Percentiles rank a stretch among this genome's conserved stretches.
Conservation (phyloP, 768 basidiomycete species). For the Lepiota subincarnata region DNA sequence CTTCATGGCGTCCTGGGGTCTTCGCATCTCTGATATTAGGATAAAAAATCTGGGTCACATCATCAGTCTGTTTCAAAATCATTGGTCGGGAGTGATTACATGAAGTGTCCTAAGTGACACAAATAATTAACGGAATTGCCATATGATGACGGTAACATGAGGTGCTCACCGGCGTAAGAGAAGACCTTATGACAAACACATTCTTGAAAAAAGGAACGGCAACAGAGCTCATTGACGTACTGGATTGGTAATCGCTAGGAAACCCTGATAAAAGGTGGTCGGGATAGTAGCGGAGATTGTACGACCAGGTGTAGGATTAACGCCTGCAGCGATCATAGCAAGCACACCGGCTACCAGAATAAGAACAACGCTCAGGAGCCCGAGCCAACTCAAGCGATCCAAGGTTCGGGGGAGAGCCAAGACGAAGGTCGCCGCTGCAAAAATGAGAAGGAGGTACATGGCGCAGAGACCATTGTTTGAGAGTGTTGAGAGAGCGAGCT, state of each 20-base stretch:
- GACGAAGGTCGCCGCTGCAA: slow-evolving; percentile 37
- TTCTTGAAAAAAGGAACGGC: background rate
- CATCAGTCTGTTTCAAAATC: too few species aligned
- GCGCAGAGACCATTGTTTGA: slow-evolving; percentile 47
- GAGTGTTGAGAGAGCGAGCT: slow-evolving; percentile 45
- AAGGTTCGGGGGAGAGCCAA: slow-evolving; percentile 46
- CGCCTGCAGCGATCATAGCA: slow-evolving; percentile 48
- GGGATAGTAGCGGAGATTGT: slow-evolving; percentile 31
- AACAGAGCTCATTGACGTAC: slow-evolving; percentile 23
- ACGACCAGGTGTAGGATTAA: slow-evolving; percentile 39
- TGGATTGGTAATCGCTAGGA: slow-evolving; percentile 50
- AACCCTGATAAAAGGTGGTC: slow-evolving; percentile 43
- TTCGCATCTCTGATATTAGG: slow-evolving; percentile 53
- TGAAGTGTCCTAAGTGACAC: background rate
- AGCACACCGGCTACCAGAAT: slow-evolving; percentile 45
- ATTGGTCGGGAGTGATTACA: background rate
- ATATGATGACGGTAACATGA: too few species aligned
- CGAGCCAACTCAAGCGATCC: slow-evolving; percentile 42
- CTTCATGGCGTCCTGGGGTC: slow-evolving; percentile 53
- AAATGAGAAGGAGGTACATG: slow-evolving; percentile 42
- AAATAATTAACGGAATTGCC: background rate
- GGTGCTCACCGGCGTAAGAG: slow-evolving; percentile 2
- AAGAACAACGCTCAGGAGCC: slow-evolving; percentile 35
- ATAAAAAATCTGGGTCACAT: slow-evolving; percentile 43
- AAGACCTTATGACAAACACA: slow-evolving; percentile 1